phyloP scores from a whole-genome alignment of 352 stramenopile genomes.

The Peronosclerospora sorghi region DNA sequence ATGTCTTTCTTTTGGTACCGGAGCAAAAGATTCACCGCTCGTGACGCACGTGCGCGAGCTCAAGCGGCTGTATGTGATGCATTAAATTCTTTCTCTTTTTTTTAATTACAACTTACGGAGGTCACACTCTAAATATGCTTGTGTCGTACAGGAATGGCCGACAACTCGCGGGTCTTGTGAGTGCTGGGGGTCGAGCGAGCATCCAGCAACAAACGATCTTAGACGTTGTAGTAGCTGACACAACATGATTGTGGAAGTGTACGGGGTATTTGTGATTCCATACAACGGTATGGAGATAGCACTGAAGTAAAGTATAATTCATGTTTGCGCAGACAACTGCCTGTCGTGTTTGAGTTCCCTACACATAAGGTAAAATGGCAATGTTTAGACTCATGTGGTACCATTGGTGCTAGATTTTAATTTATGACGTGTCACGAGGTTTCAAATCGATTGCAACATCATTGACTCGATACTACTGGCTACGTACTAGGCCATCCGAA shows the following conservation, averaged over 20 bases:
- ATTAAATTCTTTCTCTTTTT: not conserved
- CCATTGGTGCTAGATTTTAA: no score
- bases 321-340: slow-evolving; percentile 38
- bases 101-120: not conserved
- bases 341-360: slow-evolving; percentile 56
- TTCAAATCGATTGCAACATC: no score
- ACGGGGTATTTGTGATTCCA: not conserved
- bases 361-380: no score
- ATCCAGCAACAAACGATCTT: slow-evolving; percentile 82
- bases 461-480: no score
- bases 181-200: slow-evolving; percentile 65
- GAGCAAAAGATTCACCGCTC: slow-evolving; percentile 31
- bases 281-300: not conserved
- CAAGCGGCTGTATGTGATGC: slow-evolving; percentile 51
- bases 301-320: slow-evolving; percentile 2
- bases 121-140: slow-evolving; percentile 4
- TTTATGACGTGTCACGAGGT: no score
- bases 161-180: slow-evolving; percentile 71
- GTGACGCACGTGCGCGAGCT: slow-evolving; percentile 76
- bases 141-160: slow-evolving; percentile 37
- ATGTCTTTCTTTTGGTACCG: slow-evolving; percentile 70
- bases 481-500: no score
- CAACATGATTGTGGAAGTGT: slow-evolving; percentile 44
- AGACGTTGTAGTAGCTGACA: slow-evolving; percentile 58
- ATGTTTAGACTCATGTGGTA: no score